phyloP scores from a whole-genome alignment of 257 asterid genomes.

The Petunia axillaris region DNA sequence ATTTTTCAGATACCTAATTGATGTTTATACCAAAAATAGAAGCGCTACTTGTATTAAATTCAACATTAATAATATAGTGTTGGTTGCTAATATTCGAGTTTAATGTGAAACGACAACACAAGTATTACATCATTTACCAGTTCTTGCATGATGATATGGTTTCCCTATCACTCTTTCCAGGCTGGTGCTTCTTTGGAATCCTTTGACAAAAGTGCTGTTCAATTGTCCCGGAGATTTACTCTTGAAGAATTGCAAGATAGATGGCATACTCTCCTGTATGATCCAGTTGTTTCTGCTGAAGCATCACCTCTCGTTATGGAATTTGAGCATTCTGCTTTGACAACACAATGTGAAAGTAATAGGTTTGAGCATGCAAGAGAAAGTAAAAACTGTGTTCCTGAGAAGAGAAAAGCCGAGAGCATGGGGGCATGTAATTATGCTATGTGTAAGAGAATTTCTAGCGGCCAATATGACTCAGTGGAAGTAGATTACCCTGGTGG shows the following conservation, averaged over 20 bases:
- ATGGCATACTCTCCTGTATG: slow-evolving; percentile 77
- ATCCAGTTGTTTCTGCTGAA: slow-evolving; percentile 56
- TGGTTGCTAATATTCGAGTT: no score
- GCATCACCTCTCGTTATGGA: slow-evolving; percentile 56
- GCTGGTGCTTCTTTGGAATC: slow-evolving; percentile 84
- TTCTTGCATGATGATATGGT: background rate
- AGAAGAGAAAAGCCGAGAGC: slow-evolving; percentile 63
- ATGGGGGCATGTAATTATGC: slow-evolving; percentile 53
- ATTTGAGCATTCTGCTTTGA: slow-evolving; percentile 43
- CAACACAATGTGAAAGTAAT: slow-evolving; percentile 37
- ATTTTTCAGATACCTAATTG: no score
- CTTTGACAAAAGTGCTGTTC: slow-evolving; percentile 77
- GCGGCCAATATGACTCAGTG: slow-evolving; percentile 42
- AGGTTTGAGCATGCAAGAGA: slow-evolving; percentile 37
- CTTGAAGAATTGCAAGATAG: slow-evolving; percentile 63
- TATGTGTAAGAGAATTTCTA: slow-evolving; percentile 63
- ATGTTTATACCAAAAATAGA: no score
- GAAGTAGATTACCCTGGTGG: slow-evolving; percentile 38
- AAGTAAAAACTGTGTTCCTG: slow-evolving; percentile 34
- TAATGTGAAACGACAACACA: no score
- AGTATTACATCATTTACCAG: background rate
- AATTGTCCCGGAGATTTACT: slow-evolving; percentile 64
- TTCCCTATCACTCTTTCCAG: slow-evolving; percentile 36
- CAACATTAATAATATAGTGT: no score
- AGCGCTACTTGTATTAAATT: no score